Evolutionary conservation across 2,329 filamentous ascomycete genomes (phyloP).

Genomic region (Nothophoma quercina): DNA sequence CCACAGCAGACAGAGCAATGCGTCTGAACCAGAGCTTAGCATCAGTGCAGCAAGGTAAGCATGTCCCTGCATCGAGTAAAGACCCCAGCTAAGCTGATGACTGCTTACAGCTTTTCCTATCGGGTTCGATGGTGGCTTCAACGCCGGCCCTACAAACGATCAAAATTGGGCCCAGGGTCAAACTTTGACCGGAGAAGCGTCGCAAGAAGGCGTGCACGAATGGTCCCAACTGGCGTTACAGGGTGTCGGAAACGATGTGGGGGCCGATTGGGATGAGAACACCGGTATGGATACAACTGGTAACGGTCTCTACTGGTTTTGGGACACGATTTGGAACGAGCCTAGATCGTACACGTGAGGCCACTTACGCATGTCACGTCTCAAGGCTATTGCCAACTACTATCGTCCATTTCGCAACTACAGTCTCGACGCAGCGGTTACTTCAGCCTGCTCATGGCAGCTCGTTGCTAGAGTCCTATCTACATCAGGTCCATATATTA

Average conservation of each 20-base stretch:
- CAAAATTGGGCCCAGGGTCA: background rate
- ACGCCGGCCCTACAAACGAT: background rate
- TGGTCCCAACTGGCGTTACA: slow-evolving; percentile 1
- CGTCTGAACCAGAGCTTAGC: slow-evolving; percentile 23
- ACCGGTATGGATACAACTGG: slow-evolving; percentile 11
- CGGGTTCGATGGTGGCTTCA: background rate
- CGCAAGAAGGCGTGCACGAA: background rate
- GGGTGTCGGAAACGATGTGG: background rate
- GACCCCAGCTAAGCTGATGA: background rate
- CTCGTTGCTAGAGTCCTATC: slow-evolving; percentile 7
- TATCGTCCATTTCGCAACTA: background rate
- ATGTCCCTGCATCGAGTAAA: too few relatives aligned
- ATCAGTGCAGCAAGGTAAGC: slow-evolving; percentile 22
- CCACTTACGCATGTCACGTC: too few relatives aligned
- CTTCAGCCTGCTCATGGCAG: background rate
- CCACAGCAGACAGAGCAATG: slow-evolving; percentile 6
- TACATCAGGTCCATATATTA: slow-evolving; percentile 31
- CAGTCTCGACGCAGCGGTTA: background rate
- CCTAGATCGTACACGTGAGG: background rate
- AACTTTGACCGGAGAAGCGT: background rate
- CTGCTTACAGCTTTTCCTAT: background rate
- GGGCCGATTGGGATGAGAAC: slow-evolving; percentile 6
- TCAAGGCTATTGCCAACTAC: too few relatives aligned
- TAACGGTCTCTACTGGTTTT: slow-evolving; percentile 26
- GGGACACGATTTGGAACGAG: slow-evolving; percentile 22